phyloP scores from a whole-genome alignment of 1,284 basidiomycete genomes.

The Trichosporon ovoides region DNA sequence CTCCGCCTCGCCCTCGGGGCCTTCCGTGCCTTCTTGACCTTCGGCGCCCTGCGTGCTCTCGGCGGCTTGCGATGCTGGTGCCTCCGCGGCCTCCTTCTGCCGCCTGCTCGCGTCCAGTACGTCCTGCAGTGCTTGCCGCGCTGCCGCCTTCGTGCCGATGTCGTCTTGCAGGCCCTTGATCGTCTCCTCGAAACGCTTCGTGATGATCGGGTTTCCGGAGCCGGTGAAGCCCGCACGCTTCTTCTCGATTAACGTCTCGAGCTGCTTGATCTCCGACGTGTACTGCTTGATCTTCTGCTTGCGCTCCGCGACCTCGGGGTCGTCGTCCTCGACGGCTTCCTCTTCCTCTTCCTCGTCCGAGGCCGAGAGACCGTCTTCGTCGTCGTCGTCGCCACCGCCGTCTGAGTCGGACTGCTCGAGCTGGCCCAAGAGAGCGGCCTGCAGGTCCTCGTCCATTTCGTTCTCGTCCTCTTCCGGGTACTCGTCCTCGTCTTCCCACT shows the following conservation, averaged over 20 bases:
- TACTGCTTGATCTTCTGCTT: slow-evolving; percentile 65
- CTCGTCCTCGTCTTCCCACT: slow-evolving; percentile 37
- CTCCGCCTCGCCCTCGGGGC: slow-evolving; percentile 21
- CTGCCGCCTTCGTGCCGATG: slow-evolving; percentile 75
- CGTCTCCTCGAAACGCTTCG: slow-evolving; percentile 89
- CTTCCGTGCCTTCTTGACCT: too few relatives aligned
- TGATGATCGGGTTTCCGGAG: slow-evolving; percentile 76
- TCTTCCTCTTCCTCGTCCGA: slow-evolving; percentile 68
- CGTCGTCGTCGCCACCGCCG: slow-evolving; percentile 29
- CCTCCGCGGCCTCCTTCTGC: slow-evolving; percentile 10
- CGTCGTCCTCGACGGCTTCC: slow-evolving; percentile 61
- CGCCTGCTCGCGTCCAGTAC: slow-evolving; percentile 29
- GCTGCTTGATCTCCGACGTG: slow-evolving; percentile 80
- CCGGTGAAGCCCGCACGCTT: slow-evolving; percentile 77
- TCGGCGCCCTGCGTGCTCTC: slow-evolving; percentile 7
- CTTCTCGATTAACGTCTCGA: slow-evolving; percentile 84
- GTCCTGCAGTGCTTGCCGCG: slow-evolving; percentile 50
- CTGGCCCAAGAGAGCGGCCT: slow-evolving; percentile 34
- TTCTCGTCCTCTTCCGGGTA: slow-evolving; percentile 26
- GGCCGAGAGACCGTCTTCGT: slow-evolving; percentile 46
- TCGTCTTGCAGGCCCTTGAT: slow-evolving; percentile 80
- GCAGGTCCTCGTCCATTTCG: slow-evolving; percentile 37
- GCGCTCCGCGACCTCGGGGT: slow-evolving; percentile 55
- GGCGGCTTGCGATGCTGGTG: neutral
- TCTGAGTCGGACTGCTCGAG: slow-evolving; percentile 29